Percentiles rank a stretch among this genome's conserved stretches.
phyloP scores from a whole-genome alignment of 352 stramenopile genomes.

The Phytophthora pisi region DNA sequence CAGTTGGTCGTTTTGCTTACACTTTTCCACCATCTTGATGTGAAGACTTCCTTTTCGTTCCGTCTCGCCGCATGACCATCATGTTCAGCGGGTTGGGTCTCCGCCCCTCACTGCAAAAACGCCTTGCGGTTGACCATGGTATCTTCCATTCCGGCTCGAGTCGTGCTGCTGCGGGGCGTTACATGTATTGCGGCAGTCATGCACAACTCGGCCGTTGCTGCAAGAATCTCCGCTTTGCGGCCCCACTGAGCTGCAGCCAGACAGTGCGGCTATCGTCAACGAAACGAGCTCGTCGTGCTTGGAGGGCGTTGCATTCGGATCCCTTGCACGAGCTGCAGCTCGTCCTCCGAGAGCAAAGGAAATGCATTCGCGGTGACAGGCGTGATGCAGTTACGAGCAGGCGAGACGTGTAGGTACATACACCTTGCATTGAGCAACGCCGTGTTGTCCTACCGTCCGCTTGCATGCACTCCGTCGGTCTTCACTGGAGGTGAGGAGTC shows the following conservation, averaged over 20 bases:
- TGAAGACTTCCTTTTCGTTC: neutral
- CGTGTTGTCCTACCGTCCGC: neutral
- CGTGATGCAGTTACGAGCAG: neutral
- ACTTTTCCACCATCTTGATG: neutral
- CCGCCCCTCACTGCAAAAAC: neutral
- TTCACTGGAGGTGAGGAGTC: neutral
- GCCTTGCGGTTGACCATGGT: neutral
- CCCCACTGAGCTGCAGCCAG: neutral
- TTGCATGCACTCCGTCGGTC: neutral
- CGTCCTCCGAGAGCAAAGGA: conserved; percentile 10
- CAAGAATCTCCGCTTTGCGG: neutral
- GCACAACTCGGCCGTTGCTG: neutral
- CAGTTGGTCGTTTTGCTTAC: neutral
- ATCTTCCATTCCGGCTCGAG: conserved; percentile 8
- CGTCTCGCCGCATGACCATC: neutral
- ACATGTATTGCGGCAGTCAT: neutral
- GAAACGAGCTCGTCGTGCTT: neutral
- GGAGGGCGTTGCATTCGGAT: neutral
- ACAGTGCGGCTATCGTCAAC: neutral
- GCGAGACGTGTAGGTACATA: neutral
- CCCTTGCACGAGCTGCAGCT: conserved; percentile 9
- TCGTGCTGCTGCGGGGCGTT: neutral
- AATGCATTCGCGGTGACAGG: conserved; percentile 14
- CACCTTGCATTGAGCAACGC: conserved; percentile 13
- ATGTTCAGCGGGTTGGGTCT: conserved; percentile 11